Evolutionary conservation across 768 basidiomycete genomes (phyloP), one percentile per base, ranked within the genome.

Genomic region (Panus rudis): DNA sequence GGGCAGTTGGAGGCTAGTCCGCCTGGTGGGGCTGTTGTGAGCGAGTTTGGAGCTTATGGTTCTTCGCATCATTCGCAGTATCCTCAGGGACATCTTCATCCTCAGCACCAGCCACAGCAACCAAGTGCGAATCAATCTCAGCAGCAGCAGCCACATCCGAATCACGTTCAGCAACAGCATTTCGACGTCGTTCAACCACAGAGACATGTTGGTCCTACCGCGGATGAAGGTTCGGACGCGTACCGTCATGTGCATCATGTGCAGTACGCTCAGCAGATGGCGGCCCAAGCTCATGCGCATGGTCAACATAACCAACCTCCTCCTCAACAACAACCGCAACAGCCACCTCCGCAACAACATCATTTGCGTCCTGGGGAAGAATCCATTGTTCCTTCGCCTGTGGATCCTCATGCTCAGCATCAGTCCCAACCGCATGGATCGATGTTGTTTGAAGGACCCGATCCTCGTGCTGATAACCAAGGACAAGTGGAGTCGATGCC

Each of bases 401-500:
- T n/a, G 28, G 28, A 30, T 8, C 33, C 33, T 35, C 33, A 14
- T 8, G n/a, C 28, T 30, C 28, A 35, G 16, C 16, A 7, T 7
- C 33, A 35, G 8, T 14, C 16, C 7, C 46, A 45, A 6, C 35
- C 38, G n/a, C 49, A 49, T 35, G 33, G 21, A n/a, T n/a, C n/a
- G n/a, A n/a, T n/a, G n/a, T n/a, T n/a, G n/a, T n/a, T n/a, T n/a
- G n/a, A n/a, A n/a, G n/a, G n/a, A n/a, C n/a, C n/a, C n/a, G n/a
- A n/a, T n/a, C n/a, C n/a, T n/a, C n/a, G n/a, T n/a, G n/a, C n/a
- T n/a, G n/a, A n/a, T n/a, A n/a, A n/a, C n/a, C n/a, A n/a, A n/a
- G n/a, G n/a, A n/a, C n/a, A n/a, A 3, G 45, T 37, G 19, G 38
- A 48, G 19, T 25, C 45, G 12, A 17, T 37, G 41, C 32, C 46